Base-by-base conservation (phyloP, 2,329 filamentous ascomycete species). In the Sporothrix sp. region DNA sequence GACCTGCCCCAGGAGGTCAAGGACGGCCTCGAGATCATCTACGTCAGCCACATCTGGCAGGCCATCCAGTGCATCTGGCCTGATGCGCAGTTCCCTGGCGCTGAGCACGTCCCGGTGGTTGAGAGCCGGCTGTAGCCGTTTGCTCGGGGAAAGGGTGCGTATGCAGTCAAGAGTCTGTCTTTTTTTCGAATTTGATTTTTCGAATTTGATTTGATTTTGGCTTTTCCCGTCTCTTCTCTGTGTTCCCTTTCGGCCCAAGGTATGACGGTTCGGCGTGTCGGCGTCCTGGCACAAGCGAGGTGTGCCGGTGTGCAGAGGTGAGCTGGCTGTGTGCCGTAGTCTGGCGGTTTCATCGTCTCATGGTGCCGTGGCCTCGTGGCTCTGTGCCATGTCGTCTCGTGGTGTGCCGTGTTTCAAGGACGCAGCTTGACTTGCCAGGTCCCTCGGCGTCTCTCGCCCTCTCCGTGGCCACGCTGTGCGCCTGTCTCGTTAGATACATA, bases 41-140 rank as follows among this genome's bases (percentile, higher is more conserved):
- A 89, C 66, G 89, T 98, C 57, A 81, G 87, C 56, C 85, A 95
- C 66, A 91, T 97, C 55, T 96, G 89, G 87, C 91, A 97, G 68
- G 91, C 89, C 23, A 82, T 98, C 64, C 81, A 84, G 53, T 74
- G 85, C 56, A 84, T 98, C 57, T 98, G 93, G 93, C 93, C 93
- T 2, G 87, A 95, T 60, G 82, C 79, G 36, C 79, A 85, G 59
- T 95, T 89, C 85, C 85, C 87, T 18, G 82, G 83, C 53, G 81
- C 88, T 61, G 76, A 81, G 59, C 78, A 79, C 21, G 59, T 69
- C 52, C 75, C 81, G 53, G 77, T 80, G 40, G 73, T 93, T 53
- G 87, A 95, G 68, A 90, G 85, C 66, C 80, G 86, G 58, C 70
- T 96, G 67, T 95, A 74, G 72, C 18, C 51, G 28, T n/a, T n/a